Evolutionary conservation across 352 stramenopile genomes (phyloP).

Genomic region (Phytophthora boehmeriae): DNA sequence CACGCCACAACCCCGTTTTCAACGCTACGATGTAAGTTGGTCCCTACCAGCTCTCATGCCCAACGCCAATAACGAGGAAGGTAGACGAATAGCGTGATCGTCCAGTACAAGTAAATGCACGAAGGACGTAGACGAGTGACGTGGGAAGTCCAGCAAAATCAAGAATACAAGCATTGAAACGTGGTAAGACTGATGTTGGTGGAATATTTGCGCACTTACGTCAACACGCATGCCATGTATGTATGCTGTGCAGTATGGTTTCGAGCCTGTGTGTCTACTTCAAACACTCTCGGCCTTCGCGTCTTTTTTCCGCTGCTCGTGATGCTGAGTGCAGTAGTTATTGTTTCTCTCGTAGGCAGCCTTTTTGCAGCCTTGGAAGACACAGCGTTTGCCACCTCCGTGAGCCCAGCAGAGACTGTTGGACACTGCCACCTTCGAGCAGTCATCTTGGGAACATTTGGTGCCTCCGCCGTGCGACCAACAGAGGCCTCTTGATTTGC

Average conservation of each 20-base stretch:
- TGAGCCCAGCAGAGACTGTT: conserved; percentile 46
- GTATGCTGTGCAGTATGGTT: conserved; percentile 10
- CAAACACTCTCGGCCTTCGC: conserved; percentile 1
- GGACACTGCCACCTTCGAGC: conserved; percentile 46
- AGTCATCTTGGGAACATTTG: conserved; percentile 30
- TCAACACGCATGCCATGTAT: conserved; percentile 5
- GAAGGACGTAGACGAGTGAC: conserved; percentile 27
- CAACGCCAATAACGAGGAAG: conserved; percentile 1
- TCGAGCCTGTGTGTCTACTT: background rate
- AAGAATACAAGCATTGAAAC: conserved; percentile 36
- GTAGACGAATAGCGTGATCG: conserved; percentile 11
- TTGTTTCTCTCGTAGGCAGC: conserved; percentile 45
- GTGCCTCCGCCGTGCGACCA: conserved; percentile 53
- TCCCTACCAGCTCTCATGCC: background rate
- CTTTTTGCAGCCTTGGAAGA: conserved; percentile 36
- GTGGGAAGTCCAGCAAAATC: conserved; percentile 18
- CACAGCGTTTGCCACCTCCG: conserved; percentile 45
- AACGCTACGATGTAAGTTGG: conserved; percentile 89
- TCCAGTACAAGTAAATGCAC: conserved; percentile 29
- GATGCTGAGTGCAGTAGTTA: conserved; percentile 51
- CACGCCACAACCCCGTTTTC: conserved; percentile 95
- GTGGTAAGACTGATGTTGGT: conserved; percentile 10
- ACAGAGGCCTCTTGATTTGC: conserved; percentile 49
- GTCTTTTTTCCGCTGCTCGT: conserved; percentile 10
- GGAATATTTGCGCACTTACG: background rate